Evolutionary conservation across 2,329 filamentous ascomycete species (phyloP), one percentile per base, ranked within the genome.

Genomic region (Chaetomiaceae sp.): DNA sequence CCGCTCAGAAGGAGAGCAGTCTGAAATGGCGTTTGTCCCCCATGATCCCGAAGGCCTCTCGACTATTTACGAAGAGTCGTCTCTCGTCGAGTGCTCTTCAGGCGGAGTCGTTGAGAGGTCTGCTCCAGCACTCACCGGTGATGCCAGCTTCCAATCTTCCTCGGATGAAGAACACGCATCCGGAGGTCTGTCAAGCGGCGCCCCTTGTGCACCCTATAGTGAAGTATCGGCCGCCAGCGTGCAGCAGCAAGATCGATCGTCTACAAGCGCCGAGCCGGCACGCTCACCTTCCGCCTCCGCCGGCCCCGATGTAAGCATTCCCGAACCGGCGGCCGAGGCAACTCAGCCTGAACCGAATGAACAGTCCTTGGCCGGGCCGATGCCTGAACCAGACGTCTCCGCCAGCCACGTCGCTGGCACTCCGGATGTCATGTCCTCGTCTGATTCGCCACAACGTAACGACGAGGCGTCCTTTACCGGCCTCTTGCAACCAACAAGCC

Each of bases 41-140:
- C 52, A 60, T 11, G 56, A 62, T 20, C 57, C 60, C 1, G 62
- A 64, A 44, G 59, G 60, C 8, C 53, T 63, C 4, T 61, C 60
- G n/a, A 62, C 62, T 7, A 62, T 62, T 21, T 61, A 55, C 30
- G 62, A 64, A 38, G 62, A 63, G 41, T 48, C 53, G 10, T 48
- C 51, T 11, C 21, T 42, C 8, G 5, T 47, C 4, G 54, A 58
- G 11, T 6, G 21, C 25, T 6, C 42, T 9, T 8, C 21, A 23
- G n/a, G 16, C 11, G 18, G n/a, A 25, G n/a, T 16, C 10, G 14
- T 7, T 3, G 14, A 42, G 16, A 14, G 27, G 9, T 4, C 34
- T 7, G 10, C 29, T 23, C 27, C 8, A 5, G 6, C 4, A 10
- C 29, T 20, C 3, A n/a, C 25, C 1, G 11, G 16, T 33, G 49